phyloP scores from a whole-genome alignment of 768 basidiomycete genomes.

The Terana coerulea region DNA sequence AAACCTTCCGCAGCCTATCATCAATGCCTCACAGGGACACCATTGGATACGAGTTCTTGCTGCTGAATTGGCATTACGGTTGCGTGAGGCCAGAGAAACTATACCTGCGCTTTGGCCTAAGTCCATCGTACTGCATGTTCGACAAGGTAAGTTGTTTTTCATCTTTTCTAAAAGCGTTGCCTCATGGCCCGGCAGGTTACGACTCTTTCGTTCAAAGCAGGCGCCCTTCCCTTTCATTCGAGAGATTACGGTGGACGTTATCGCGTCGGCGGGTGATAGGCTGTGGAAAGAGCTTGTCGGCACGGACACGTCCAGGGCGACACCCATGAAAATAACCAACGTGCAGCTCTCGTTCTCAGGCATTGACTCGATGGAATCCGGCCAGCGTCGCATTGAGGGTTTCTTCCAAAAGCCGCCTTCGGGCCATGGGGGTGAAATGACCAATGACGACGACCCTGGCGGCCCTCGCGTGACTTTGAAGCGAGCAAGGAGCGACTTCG shows the following conservation, averaged over 20 bases:
- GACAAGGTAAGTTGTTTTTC: slow-evolving; percentile 49
- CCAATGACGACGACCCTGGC: not conserved
- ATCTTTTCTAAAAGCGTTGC: not conserved
- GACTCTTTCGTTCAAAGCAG: slow-evolving; percentile 76
- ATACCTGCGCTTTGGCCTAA: slow-evolving; percentile 88
- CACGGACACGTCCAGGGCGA: slow-evolving; percentile 24
- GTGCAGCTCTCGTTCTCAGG: slow-evolving; percentile 76
- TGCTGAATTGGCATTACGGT: slow-evolving; percentile 81
- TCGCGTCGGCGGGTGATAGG: slow-evolving; percentile 71
- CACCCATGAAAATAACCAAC: slow-evolving; percentile 62
- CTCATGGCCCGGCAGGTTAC: slow-evolving; percentile 43
- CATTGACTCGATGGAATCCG: slow-evolving; percentile 67
- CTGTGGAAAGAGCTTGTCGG: slow-evolving; percentile 89
- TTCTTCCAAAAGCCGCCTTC: slow-evolving; percentile 56
- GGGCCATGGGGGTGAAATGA: slow-evolving; percentile 10
- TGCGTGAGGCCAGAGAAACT: slow-evolving; percentile 74
- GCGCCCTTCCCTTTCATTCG: slow-evolving; percentile 81
- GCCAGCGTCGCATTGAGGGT: slow-evolving; percentile 84
- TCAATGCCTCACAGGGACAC: slow-evolving; percentile 66
- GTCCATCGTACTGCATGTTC: slow-evolving; percentile 74
- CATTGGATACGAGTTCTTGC: slow-evolving; percentile 93
- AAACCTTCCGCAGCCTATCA: slow-evolving; percentile 85
- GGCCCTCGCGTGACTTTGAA: slow-evolving; percentile 2
- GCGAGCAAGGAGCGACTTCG: slow-evolving; percentile 6
- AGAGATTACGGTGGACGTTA: slow-evolving; percentile 69